Conservation (phyloP, 2,329 filamentous ascomycete genomes). For the Tolypocladium guangdongense region DNA sequence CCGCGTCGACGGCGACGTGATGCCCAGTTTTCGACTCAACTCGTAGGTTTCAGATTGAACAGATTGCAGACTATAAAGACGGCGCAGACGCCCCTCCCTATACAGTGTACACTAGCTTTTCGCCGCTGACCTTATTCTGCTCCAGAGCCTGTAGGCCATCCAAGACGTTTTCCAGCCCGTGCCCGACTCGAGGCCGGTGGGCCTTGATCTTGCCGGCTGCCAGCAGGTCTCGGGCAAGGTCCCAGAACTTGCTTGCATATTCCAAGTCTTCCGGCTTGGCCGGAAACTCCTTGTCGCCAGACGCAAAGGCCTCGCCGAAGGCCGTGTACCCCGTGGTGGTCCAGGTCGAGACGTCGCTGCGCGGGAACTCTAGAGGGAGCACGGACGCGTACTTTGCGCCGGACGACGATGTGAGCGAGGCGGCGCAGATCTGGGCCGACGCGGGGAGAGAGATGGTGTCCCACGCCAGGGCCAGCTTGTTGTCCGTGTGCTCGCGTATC, state of each 20-base stretch:
- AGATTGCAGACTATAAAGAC: no score
- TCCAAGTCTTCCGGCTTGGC: conserved; percentile 18
- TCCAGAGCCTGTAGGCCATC: conserved; percentile 21
- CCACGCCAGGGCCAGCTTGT: conserved; percentile 18
- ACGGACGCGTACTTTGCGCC: not conserved
- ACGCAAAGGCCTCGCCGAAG: conserved; percentile 23
- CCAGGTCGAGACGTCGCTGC: conserved; percentile 25
- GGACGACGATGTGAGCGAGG: conserved; percentile 6
- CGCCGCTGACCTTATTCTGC: conserved; percentile 25
- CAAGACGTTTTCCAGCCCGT: conserved; percentile 23
- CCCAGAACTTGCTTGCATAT: conserved; percentile 27
- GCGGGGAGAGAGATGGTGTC: conserved; percentile 20
- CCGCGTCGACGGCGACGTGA: no score
- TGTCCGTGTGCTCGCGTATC: conserved; percentile 12
- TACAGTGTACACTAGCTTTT: conserved; percentile 35
- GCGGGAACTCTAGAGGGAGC: not conserved
- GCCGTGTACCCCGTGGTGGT: conserved; percentile 28
- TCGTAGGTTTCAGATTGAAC: not conserved
- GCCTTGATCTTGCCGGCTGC: conserved; percentile 24
- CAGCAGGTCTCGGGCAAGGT: conserved; percentile 20
- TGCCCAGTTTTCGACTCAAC: no score
- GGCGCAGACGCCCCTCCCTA: not conserved
- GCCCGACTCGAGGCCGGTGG: conserved; percentile 18
- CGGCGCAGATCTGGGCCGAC: conserved; percentile 24
- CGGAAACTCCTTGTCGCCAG: conserved; percentile 11